phyloP scores from a whole-genome alignment of 2,329 filamentous ascomycete species.

The Fusarium sp. region DNA sequence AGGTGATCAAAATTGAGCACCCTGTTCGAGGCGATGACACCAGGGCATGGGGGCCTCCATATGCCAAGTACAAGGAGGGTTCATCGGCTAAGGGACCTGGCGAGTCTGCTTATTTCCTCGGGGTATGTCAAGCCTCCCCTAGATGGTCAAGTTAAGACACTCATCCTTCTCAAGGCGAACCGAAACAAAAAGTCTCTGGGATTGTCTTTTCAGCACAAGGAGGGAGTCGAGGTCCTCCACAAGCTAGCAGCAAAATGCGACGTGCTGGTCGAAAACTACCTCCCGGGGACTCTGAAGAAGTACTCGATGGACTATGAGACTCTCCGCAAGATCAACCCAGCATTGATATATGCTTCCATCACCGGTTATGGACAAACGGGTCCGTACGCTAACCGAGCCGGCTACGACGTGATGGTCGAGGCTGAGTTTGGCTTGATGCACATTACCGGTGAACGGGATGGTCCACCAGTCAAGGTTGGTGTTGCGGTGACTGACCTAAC shows the following conservation, averaged over 20 bases:
- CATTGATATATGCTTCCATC: constrained; percentile 93
- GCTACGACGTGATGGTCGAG: constrained; percentile 99
- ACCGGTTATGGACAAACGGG: constrained; percentile 98
- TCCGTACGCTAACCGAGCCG: constrained; percentile 86
- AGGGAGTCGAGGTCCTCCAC: constrained; percentile 89
- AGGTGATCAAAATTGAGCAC: constrained; percentile 98
- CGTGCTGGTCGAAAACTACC: constrained; percentile 95
- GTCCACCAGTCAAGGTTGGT: constrained; percentile 94
- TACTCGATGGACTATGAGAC: constrained; percentile 91
- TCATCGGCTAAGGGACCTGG: constrained; percentile 76
- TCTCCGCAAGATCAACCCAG: constrained; percentile 83
- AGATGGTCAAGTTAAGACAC: constrained; percentile 6
- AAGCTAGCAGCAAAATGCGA: constrained; percentile 87
- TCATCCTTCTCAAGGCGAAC: constrained; percentile 74
- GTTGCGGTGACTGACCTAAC: constrained; percentile 97
- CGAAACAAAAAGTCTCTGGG: constrained; percentile 97
- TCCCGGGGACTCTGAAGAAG: constrained; percentile 89
- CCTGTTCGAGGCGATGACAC: constrained; percentile 93
- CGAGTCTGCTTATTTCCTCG: constrained; percentile 94
- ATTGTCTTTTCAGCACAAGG: constrained; percentile 87
- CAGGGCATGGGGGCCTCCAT: constrained; percentile 95
- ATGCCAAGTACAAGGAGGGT: constrained; percentile 78
- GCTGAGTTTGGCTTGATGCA: constrained; percentile 99
- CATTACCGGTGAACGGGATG: constrained; percentile 90
- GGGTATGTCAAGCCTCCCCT: constrained; percentile 64